phyloP scores from a whole-genome alignment of 2,329 filamentous ascomycete species.

The Exutisphaerella laricina region DNA sequence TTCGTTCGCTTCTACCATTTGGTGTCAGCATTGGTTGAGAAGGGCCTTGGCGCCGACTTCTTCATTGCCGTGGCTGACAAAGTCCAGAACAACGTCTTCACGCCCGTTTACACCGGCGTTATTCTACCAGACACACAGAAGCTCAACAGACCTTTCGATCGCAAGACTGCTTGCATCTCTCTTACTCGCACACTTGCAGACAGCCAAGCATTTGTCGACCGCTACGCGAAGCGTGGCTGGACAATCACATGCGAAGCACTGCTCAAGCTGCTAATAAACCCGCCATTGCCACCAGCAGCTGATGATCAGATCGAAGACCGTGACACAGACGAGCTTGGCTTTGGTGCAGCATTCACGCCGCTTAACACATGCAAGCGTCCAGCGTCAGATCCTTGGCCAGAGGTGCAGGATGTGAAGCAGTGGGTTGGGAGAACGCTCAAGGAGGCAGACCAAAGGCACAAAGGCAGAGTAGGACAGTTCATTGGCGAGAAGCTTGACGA shows the following conservation, averaged over 20 bases:
- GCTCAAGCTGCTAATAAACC: constrained; percentile 82
- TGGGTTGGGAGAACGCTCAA: constrained; percentile 83
- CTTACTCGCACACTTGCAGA: constrained; percentile 88
- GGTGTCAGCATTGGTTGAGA: constrained; percentile 70
- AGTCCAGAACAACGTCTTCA: constrained; percentile 73
- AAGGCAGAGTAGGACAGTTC: constrained; percentile 64
- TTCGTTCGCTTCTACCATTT: constrained; percentile 96
- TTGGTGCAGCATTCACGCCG: constrained; percentile 89
- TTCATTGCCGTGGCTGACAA: constrained; percentile 80
- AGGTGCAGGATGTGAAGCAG: constrained; percentile 68
- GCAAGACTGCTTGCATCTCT: constrained; percentile 88
- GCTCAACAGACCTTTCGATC: constrained; percentile 78
- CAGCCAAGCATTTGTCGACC: constrained; percentile 73
- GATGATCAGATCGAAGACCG: constrained; percentile 77
- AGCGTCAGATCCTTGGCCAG: constrained; percentile 74
- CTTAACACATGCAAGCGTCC: constrained; percentile 82
- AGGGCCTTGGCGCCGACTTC: constrained; percentile 85
- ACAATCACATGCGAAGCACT: constrained; percentile 82
- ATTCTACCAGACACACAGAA: constrained; percentile 87
- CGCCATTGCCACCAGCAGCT: constrained; percentile 62
- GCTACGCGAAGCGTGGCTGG: constrained; percentile 74
- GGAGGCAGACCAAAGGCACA: constrained; percentile 67
- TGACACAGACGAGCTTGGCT: constrained; percentile 90
- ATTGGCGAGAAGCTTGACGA: constrained; percentile 61
- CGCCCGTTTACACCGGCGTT: constrained; percentile 76